These are phyloP conservation scores for Ustilago hordei DNA, from an alignment of 1,284 basidiomycete genomes.

Conservation along the genomic window DNA sequence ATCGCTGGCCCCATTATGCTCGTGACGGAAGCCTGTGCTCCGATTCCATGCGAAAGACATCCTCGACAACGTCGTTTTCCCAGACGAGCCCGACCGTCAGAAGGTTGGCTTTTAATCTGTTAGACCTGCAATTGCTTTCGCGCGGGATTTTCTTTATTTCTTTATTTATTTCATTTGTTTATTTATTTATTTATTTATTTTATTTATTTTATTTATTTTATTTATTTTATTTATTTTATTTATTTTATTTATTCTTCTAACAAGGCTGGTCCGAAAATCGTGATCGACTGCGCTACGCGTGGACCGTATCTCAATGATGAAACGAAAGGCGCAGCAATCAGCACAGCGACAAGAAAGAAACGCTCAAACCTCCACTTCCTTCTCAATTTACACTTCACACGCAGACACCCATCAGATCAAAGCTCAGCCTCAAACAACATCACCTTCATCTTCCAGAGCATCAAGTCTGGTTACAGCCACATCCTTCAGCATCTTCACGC, in stretches of 20 bases:
- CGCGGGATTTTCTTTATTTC: background rate
- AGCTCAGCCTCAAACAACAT: constrained; percentile 14
- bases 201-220: background rate
- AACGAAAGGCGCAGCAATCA: background rate
- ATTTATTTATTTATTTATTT: background rate
- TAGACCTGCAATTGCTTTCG: background rate
- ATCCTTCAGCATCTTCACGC: background rate
- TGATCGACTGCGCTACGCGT: constrained; percentile 40
- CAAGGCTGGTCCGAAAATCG: background rate
- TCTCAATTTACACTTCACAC: constrained; percentile 4
- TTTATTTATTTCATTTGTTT: no score
- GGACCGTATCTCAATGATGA: constrained; percentile 19
- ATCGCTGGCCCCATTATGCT: background rate
- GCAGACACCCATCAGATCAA: background rate
- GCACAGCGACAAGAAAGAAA: background rate
- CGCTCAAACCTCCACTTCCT: constrained; percentile 40
- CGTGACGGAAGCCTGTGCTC: constrained; percentile 25
- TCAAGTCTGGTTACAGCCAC: background rate
- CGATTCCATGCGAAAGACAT: constrained; percentile 3
- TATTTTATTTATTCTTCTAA: constrained; percentile 7
- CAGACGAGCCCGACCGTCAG: background rate
- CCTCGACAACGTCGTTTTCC: constrained; percentile 4
- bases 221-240: background rate
- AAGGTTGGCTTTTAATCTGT: background rate
- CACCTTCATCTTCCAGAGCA: background rate